phyloP scores from a whole-genome alignment of 345 rosid species.

The Excoecaria cochinchinensis region DNA sequence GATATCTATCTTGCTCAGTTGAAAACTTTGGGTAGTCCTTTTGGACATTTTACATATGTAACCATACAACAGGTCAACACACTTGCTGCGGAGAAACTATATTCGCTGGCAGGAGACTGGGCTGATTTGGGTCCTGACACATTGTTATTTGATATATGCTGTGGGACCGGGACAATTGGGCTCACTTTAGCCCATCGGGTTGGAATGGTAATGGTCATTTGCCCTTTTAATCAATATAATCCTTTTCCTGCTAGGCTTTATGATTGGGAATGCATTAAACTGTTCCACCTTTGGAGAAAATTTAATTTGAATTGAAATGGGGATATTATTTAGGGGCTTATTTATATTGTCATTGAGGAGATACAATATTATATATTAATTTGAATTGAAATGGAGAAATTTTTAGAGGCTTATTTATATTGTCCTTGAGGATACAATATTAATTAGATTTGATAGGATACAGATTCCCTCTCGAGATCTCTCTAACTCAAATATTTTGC shows the following conservation, averaged over 20 bases:
- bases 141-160: constrained; percentile 84
- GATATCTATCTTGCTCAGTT: constrained; percentile 6
- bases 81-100: constrained; percentile 90
- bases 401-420: neutral
- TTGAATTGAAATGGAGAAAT: neutral
- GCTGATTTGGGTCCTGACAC: constrained; percentile 87
- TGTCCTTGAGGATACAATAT: neutral
- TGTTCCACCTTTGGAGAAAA: neutral
- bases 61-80: constrained; percentile 70
- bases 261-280: neutral
- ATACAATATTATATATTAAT: neutral
- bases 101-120: constrained; percentile 96
- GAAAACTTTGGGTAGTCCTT: neutral
- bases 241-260: neutral
- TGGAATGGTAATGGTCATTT: constrained; percentile 70
- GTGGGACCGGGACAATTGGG: constrained; percentile 97
- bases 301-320: neutral
- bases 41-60: constrained; percentile 13
- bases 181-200: constrained; percentile 89
- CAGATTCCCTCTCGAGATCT: neutral
- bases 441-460: neutral
- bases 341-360: neutral
- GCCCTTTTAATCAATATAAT: constrained; percentile 3
- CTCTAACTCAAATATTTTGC: neutral
- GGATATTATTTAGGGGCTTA: neutral